phyloP scores from a whole-genome alignment of 192 early-diverging fungal genomes.

The Haplosporangium gracile region DNA sequence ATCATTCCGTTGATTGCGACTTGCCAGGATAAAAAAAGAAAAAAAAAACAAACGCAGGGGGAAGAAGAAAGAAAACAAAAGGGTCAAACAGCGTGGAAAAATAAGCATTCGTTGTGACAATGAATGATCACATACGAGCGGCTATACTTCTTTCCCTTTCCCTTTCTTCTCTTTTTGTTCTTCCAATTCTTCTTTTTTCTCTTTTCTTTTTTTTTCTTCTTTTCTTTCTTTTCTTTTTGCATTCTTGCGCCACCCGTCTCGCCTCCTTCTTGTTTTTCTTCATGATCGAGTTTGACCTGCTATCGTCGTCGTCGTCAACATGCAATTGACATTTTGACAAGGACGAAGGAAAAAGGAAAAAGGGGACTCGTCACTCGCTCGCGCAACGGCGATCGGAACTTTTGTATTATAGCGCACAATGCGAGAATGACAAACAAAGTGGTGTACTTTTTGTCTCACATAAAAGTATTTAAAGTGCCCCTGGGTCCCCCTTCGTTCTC shows the following conservation, averaged over 20 bases:
- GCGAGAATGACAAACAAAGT: neutral
- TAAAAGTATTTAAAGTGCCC: neutral
- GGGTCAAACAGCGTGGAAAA: neutral
- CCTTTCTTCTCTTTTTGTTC: no score
- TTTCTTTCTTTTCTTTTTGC: neutral
- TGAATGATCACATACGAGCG: no score
- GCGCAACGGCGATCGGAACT: no score
- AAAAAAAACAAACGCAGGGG: neutral
- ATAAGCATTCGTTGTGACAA: neutral
- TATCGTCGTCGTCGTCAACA: neutral
- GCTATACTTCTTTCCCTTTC: no score
- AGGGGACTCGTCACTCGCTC: no score
- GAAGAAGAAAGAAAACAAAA: neutral
- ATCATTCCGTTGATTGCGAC: neutral
- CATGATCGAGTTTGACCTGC: neutral
- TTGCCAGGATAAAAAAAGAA: slow-evolving; percentile 3
- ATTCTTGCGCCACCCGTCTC: slow-evolving; percentile 1
- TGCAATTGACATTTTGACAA: neutral
- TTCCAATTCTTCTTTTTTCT: no score
- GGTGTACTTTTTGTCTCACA: neutral
- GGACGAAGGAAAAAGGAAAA: neutral
- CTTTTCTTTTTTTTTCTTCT: neutral
- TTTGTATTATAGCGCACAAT: no score
- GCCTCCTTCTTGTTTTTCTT: neutral
- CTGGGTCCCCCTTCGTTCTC: neutral